Percentiles rank a stretch among this genome's conserved stretches.
phyloP scores from a whole-genome alignment of 176 grass and related monocot species.

The Musa beccarii region DNA sequence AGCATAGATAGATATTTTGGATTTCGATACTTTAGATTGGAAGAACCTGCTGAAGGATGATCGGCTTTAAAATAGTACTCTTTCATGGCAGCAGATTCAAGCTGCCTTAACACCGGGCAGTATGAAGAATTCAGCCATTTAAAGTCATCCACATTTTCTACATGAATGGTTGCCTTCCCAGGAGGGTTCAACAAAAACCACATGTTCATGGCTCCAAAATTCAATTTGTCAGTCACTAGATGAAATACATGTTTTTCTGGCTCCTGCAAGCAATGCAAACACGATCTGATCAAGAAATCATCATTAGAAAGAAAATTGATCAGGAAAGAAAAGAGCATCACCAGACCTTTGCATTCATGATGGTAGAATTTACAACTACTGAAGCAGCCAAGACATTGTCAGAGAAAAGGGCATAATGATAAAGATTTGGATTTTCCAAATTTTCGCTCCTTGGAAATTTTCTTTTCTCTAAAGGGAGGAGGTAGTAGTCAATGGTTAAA shows the following conservation, averaged over 20 bases:
- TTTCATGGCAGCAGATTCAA: constrained; percentile 47
- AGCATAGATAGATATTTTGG: constrained; percentile 57
- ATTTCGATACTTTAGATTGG: constrained; percentile 59
- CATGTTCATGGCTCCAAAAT: constrained; percentile 66
- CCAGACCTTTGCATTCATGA: constrained; percentile 46
- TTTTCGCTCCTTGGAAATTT: constrained; percentile 53
- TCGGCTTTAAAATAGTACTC: constrained; percentile 51
- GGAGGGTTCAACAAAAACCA: constrained; percentile 68
- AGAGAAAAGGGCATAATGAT: constrained; percentile 59
- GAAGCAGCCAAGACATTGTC: constrained; percentile 71
- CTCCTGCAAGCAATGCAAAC: constrained; percentile 30
- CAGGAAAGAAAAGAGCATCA: neutral
- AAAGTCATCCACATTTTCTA: constrained; percentile 63
- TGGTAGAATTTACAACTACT: constrained; percentile 57
- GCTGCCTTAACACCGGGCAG: constrained; percentile 53
- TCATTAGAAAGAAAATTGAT: neutral
- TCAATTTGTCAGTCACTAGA: constrained; percentile 62
- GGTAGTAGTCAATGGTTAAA: constrained; percentile 54
- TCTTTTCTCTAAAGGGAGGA: constrained; percentile 50
- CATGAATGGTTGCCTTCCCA: constrained; percentile 46
- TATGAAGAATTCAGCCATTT: constrained; percentile 63
- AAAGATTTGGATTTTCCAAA: constrained; percentile 50
- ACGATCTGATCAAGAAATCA: neutral
- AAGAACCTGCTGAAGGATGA: constrained; percentile 43
- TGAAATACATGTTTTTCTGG: constrained; percentile 67